Conservation (phyloP, 768 basidiomycete genomes). For the Rickenella mellea region DNA sequence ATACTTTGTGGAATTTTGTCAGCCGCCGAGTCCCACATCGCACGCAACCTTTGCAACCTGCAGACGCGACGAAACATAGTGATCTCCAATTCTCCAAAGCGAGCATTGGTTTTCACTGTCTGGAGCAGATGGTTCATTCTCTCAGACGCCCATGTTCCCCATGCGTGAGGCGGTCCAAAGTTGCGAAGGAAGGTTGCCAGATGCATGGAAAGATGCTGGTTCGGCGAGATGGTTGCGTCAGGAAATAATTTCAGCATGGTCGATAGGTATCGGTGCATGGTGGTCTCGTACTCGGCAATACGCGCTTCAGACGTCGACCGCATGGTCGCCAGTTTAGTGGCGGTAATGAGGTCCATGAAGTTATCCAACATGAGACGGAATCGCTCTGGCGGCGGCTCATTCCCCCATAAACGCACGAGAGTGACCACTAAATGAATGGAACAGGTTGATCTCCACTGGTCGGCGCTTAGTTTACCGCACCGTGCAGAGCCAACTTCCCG, state of each 20-base stretch:
- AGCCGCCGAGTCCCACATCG: no score
- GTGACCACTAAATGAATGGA: conserved; percentile 26
- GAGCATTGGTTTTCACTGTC: conserved; percentile 17
- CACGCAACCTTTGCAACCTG: neutral
- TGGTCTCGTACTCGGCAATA: conserved; percentile 17
- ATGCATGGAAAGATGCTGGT: conserved; percentile 34
- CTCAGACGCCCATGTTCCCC: conserved; percentile 28
- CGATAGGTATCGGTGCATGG: conserved; percentile 23
- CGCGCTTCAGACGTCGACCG: conserved; percentile 11
- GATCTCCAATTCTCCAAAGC: neutral
- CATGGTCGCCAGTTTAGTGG: conserved; percentile 21
- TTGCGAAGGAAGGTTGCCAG: conserved; percentile 17
- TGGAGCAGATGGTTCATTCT: conserved; percentile 24
- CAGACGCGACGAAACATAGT: neutral
- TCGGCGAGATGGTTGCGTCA: conserved; percentile 17
- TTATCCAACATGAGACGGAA: conserved; percentile 17
- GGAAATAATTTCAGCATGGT: conserved; percentile 22
- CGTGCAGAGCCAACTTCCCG: conserved; percentile 5
- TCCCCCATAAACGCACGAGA: conserved; percentile 26
- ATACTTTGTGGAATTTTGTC: no score
- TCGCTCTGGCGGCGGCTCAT: conserved; percentile 1
- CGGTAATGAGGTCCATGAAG: conserved; percentile 26
- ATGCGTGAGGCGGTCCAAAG: conserved; percentile 28
- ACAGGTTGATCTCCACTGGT: conserved; percentile 28
- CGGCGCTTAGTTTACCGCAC: conserved; percentile 20